phyloP scores from a whole-genome alignment of 768 basidiomycete genomes.

The Amanita brunnescens region DNA sequence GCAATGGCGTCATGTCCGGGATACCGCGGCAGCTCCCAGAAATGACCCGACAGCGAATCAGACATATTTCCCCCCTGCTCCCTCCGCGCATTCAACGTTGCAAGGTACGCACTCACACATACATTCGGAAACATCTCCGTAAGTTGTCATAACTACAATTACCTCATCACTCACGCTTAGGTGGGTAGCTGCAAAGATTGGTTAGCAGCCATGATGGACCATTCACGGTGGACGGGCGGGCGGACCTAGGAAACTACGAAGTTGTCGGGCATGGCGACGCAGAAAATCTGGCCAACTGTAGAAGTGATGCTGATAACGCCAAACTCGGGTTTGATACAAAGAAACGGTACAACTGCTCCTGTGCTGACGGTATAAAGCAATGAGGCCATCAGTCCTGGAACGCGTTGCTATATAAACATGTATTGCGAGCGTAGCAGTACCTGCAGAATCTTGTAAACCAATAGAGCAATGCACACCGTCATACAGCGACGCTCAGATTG shows the following conservation, averaged over 20 bases:
- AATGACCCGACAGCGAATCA: constrained; percentile 32
- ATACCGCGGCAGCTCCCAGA: constrained; percentile 26
- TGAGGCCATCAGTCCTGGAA: constrained; percentile 42
- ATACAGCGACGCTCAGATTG: constrained; percentile 42
- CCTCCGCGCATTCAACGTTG: constrained; percentile 40
- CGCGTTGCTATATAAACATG: neutral
- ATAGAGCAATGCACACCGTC: constrained; percentile 40
- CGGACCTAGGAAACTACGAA: constrained; percentile 43
- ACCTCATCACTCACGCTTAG: constrained; percentile 36
- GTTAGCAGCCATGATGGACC: too few species aligned
- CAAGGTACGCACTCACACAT: constrained; percentile 50
- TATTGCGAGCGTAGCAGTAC: constrained; percentile 20
- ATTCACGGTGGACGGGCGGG: too few species aligned
- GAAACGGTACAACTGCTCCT: constrained; percentile 30
- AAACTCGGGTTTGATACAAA: neutral
- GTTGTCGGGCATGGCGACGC: constrained; percentile 44
- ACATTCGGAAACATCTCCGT: too few species aligned
- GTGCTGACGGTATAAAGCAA: constrained; percentile 51
- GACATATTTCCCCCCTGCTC: constrained; percentile 26
- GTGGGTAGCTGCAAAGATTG: constrained; percentile 30
- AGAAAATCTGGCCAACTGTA: constrained; percentile 35
- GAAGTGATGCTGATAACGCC: constrained; percentile 41
- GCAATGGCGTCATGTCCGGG: constrained; percentile 11
- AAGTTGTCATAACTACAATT: too few species aligned
- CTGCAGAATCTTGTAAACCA: constrained; percentile 39